Base-by-base conservation (phyloP, 148 eudicot genomes). In the Vaccinium corymbosum region DNA sequence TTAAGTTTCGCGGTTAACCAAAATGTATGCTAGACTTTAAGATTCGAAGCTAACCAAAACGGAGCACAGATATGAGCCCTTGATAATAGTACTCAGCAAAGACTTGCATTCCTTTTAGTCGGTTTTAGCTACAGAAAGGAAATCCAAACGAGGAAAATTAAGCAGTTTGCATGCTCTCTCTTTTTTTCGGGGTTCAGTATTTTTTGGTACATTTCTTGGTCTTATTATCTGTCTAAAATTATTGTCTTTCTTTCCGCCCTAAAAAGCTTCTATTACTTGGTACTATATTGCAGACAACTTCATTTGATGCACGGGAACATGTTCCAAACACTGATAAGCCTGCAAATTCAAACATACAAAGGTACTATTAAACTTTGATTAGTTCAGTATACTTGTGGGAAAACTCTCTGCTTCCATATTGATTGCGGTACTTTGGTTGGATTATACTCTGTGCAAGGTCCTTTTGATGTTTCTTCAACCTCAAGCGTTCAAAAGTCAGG, bases 261-360 rank as follows among this genome's bases (percentile, higher is more conserved):
- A 19, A 46, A 15, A 25, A 52, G 52, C 61, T 50, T 52, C 42
- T 15, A 14, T 27, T 78, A 14, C 49, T 35, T 48, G 27, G 56
- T 79, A 10, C 6, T 17, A 57, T 38, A 49, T 80, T 59, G 82
- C 62, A 80, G 82, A 22, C 20, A 12, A 70, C 82, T 80, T 20
- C 70, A 9, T 42, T 53, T 11, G 52, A 57, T 59, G 66, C 11
- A 70, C 19, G 1, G 50, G 68, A 35, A 15, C 71, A 38, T 17
- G 70, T 57, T 57, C 22, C 82, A 80, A 35, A 56, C 82, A 57
- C 71, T 5, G 19, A 20, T 57, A 17, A 57, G 29, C 38, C 71
- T 57, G n/a, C 51, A 19, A 38, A 38, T 19, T 11, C 16, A 7
- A 32, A 29, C 68, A 56, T 32, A 35, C 9, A 9, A 15, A 56